A percentile compares a stretch with the other conserved stretches of the same genome.
These are phyloP conservation scores for Tylopilus balloui DNA, from an alignment of 768 basidiomycete genomes.

Conservation along the genomic window DNA sequence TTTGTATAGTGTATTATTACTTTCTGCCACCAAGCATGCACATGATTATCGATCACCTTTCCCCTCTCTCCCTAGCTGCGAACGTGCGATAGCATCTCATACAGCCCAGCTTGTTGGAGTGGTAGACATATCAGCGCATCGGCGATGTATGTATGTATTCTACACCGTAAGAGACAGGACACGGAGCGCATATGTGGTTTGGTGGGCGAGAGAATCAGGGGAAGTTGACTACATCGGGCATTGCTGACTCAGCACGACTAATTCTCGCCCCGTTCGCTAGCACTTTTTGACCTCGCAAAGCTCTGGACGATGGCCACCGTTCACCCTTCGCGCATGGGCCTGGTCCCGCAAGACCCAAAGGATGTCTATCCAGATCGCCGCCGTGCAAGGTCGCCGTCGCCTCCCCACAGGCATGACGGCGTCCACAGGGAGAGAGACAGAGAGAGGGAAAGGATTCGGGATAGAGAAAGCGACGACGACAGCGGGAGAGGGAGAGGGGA, in stretches of 20 bases:
- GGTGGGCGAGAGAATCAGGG: no score
- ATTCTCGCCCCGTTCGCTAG: not conserved
- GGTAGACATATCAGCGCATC: no score
- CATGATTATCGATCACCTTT: not conserved
- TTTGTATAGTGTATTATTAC: slow-evolving; percentile 5
- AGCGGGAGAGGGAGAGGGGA: not conserved
- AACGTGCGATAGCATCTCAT: not conserved
- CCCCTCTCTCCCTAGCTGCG: not conserved
- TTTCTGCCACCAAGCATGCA: not conserved
- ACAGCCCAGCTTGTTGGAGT: no score
- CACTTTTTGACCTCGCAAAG: not conserved
- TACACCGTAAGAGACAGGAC: no score
- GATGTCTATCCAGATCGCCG: slow-evolving; percentile 12
- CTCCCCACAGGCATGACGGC: slow-evolving; percentile 31
- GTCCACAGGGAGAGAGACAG: slow-evolving; percentile 28
- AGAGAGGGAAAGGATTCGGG: slow-evolving; percentile 24
- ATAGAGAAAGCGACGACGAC: slow-evolving; percentile 20
- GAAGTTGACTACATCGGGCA: not conserved
- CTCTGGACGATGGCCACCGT: slow-evolving; percentile 55
- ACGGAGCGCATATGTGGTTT: no score
- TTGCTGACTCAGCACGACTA: slow-evolving; percentile 18
- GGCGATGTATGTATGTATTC: not conserved
- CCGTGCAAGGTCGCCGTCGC: slow-evolving; percentile 46
- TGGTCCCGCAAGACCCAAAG: slow-evolving; percentile 48
- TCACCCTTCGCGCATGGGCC: slow-evolving; percentile 66